Base-by-base conservation (phyloP, 352 stramenopile species). In the Blastocystis sp. region DNA sequence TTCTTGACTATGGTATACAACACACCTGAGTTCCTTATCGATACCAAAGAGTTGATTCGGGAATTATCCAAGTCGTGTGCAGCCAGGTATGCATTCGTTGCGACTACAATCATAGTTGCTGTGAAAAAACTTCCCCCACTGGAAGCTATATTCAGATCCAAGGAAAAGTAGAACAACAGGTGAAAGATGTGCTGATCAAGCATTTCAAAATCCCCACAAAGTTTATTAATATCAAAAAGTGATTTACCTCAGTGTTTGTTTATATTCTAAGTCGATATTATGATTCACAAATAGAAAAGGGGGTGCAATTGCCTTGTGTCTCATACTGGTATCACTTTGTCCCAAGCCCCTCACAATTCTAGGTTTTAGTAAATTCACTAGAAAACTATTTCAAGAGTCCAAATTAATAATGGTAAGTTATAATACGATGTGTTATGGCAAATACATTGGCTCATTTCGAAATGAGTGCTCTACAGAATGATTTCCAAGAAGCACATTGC, bases 341-440 rank as follows among this genome's bases (percentile, higher is more conserved):
- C 62, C 18, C 43, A 4, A 53, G 39, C 73, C 24, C 66, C 39
- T 56, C 56, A 18, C 26, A 55, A 59, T 55, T 13, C 4, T 85
- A 30, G 26, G 39, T 37, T 56, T 81, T 30, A 18, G 7, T 41
- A 63, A 81, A 54, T 30, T 39, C 50, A 18, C 47, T 53, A 66
- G 47, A 85, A 66, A 85, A 85, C 73, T 85, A 85, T 85, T 85
- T 85, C 73, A 85, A 85, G 73, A 30, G 63, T 26, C 39, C 26
- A 34, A 64, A 85, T 47, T 66, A 26, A 85, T 66, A 66, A 85
- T 85, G 73, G 73, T 85, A 85, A 47, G 73, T 24, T 8, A 78
- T 56, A 3, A 34, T 8, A 2, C 13, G 50, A 62, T 20, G 20
- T 13, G 13, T 24, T 62, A 34, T 16, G 26, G n/a, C 39, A 34